These are phyloP conservation scores for Herpetomonas samuelpessoai DNA, from an alignment of 208 protist genomes.

Conservation along the genomic window DNA sequence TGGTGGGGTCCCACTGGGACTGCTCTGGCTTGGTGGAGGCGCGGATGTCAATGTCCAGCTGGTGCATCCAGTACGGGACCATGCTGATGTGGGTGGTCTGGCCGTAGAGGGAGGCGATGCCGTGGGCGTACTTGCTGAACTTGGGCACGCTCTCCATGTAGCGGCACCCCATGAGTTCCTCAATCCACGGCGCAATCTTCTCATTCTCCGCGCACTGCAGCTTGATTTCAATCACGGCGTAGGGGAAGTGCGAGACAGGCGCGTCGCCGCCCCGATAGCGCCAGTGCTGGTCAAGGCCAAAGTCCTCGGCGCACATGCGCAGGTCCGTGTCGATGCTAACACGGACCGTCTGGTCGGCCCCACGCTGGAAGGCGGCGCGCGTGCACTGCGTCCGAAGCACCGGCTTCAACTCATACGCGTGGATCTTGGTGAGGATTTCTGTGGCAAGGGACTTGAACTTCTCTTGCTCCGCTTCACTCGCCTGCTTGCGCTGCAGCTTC, in stretches of 20 bases:
- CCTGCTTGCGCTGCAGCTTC: constrained; percentile 74
- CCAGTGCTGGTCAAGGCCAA: constrained; percentile 85
- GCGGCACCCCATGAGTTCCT: constrained; percentile 86
- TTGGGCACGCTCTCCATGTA: constrained; percentile 90
- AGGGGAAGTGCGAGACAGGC: constrained; percentile 74
- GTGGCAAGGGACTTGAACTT: constrained; percentile 82
- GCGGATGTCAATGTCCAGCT: constrained; percentile 86
- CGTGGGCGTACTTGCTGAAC: constrained; percentile 90
- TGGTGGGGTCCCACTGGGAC: constrained; percentile 78
- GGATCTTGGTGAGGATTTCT: constrained; percentile 80
- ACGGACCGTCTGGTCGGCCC: constrained; percentile 79
- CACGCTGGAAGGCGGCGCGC: constrained; percentile 86
- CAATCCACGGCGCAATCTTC: constrained; percentile 85
- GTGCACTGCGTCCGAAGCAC: constrained; percentile 81
- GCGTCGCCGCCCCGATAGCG: constrained; percentile 73
- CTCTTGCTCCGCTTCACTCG: constrained; percentile 56
- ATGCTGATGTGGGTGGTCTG: constrained; percentile 85
- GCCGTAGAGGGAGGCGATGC: constrained; percentile 84
- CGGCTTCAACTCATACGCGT: constrained; percentile 85
- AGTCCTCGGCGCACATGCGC: constrained; percentile 76
- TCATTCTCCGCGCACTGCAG: constrained; percentile 89
- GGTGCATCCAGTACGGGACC: constrained; percentile 90
- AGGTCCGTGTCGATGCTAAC: constrained; percentile 89
- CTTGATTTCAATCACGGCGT: constrained; percentile 88
- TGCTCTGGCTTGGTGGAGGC: constrained; percentile 84